Evolutionary conservation across 371 early-diverging fungal genomes (phyloP), one percentile per base, ranked within the genome.

Genomic region (Dinochytrium kinnereticum): DNA sequence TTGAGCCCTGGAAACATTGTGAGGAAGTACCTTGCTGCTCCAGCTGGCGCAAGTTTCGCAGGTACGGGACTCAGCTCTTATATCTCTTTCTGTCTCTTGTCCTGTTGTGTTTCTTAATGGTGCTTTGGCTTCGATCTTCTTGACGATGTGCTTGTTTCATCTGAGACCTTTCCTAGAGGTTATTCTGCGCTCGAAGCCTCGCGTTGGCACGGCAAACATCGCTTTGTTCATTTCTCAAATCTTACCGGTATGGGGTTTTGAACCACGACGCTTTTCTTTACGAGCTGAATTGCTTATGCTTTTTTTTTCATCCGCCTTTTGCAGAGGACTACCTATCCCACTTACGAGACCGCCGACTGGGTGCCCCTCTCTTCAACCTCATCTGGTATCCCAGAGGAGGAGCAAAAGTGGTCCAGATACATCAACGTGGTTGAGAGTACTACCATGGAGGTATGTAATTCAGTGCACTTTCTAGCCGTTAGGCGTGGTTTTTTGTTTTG

Each of bases 1-100:
- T 94, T 94, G 71, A 85, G 84, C 0, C 93, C 95, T 30, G 96
- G 96, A 21, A 85, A 88, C 31, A 89, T 96, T 65, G 85, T 88
- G 72, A 90, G 98, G 53, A 86, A 88, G 30, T 94, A 95, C 66
- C 19, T 75, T 26, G n/a, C 64, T 37, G 95, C 95, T 1, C 97
- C 98, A 1, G 78, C 80, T 0, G 93, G 92, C 33, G 93, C 96
- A 19, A 94, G 91, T 38, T 88, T 90, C 70, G 93, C 91, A 38
- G 82, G 64, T 61, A 31, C 19, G 34, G 13, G 3, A 19, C 7
- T 15, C 5, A n/a, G 5, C 5, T 13, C 26, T 53, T 5, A n/a
- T n/a, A n/a, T n/a, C n/a, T n/a, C n/a, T n/a, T n/a, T n/a, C n/a
- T n/a, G n/a, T n/a, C n/a, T n/a, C n/a, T n/a, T n/a, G n/a, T n/a